Base-by-base conservation (phyloP, 257 asterid genomes). In the Ajuga chamaepitys region DNA sequence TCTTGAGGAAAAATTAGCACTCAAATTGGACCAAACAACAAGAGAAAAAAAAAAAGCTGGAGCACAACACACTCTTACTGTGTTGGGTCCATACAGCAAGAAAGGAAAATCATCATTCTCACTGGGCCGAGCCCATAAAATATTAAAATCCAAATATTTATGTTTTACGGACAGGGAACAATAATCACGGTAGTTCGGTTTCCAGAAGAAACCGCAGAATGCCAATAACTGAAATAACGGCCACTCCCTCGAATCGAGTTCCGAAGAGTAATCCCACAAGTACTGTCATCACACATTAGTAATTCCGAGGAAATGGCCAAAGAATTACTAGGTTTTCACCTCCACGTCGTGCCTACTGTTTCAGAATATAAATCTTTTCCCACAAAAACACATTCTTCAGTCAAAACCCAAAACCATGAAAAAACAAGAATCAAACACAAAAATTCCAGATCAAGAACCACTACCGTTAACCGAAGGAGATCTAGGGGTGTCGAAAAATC, bases 191-290 rank as follows among this genome's bases (percentile, higher is more conserved):
- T 26, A 21, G 0, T 24, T 28, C 47, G 12, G 11, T 13, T 20
- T 55, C 18, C 37, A 30, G 37, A 30, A 32, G 44, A 44, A 55
- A 38, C 13, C 28, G 41, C n/a, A 61, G 42, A 34, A 32, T 14
- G 67, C 12, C 32, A 30, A 46, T 61, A 78, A 74, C 79, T 21
- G 74, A 79, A 71, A 58, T 68, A 68, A 75, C 76, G 74, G 68
- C 10, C 64, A 41, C 21, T 68, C 53, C 45, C 37, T 50, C 64
- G 9, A 51, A 34, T 25, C 64, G 18, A 57, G 34, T 50, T 35
- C 59, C 0, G 55, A 6, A 3, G 8, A 21, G 12, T 17, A 47
- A 28, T 9, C 26, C 28, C 14, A 17, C n/a, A n/a, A n/a, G n/a
- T n/a, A n/a, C n/a, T n/a, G n/a, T n/a, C n/a, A n/a, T n/a, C n/a